These are phyloP conservation scores for Pleurotus giganteus DNA, from an alignment of 768 basidiomycete species.

Conservation along the genomic window DNA sequence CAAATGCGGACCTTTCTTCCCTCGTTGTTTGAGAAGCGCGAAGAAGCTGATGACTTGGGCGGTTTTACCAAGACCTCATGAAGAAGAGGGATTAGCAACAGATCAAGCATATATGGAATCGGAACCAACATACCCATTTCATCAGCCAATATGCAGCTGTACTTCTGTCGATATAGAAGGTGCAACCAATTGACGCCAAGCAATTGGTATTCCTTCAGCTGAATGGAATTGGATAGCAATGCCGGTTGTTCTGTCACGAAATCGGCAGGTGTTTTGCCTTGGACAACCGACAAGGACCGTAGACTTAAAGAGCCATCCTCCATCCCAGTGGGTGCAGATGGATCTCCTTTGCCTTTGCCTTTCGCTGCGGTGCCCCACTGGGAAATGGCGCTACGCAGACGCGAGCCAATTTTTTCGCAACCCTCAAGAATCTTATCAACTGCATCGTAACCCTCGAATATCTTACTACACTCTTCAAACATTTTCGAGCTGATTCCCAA, in stretches of 20 bases:
- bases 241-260: constrained; percentile 79
- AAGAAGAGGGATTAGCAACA: constrained; percentile 10
- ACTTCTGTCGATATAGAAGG: constrained; percentile 72
- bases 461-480: constrained; percentile 86
- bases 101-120: constrained; percentile 3
- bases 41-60: constrained; percentile 98
- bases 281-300: constrained; percentile 40
- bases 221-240: constrained; percentile 60
- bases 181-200: constrained; percentile 98
- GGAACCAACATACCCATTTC: constrained; percentile 95
- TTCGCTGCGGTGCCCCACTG: constrained; percentile 60
- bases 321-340: constrained; percentile 22
- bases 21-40: constrained; percentile 80
- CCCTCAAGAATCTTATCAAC: constrained; percentile 88
- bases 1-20: constrained; percentile 82
- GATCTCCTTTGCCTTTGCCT: constrained; percentile 36
- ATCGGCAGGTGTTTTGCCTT: constrained; percentile 45
- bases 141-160: constrained; percentile 96
- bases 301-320: constrained; percentile 68
- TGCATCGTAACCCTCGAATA: constrained; percentile 81
- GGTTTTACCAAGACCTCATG: constrained; percentile 92
- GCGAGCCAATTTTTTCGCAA: constrained; percentile 83
- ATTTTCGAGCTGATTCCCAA: constrained; percentile 84
- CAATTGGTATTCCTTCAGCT: constrained; percentile 94
- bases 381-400: constrained; percentile 70